These are phyloP conservation scores for Tuber indicum DNA, from an alignment of 495 filamentous ascomycete species.

Conservation along the genomic window DNA sequence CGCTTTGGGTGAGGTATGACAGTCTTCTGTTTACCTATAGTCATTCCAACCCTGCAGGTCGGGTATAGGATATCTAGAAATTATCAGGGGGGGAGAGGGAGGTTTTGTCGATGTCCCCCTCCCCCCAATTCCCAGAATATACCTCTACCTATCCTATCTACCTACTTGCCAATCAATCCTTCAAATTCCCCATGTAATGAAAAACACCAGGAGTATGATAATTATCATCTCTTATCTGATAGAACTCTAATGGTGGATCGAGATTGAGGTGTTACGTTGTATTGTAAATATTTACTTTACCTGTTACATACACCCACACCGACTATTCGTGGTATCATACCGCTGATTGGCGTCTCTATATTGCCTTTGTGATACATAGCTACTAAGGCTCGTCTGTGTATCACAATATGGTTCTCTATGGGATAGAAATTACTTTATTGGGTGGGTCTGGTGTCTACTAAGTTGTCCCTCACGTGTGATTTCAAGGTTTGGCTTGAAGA, in stretches of 20 bases:
- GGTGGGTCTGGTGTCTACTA: background rate
- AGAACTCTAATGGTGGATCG: background rate
- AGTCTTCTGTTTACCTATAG: too few relatives aligned
- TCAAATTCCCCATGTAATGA: too few relatives aligned
- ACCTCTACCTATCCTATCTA: too few relatives aligned
- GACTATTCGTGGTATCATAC: background rate
- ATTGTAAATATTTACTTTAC: background rate
- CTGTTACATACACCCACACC: too few relatives aligned
- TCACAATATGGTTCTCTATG: background rate
- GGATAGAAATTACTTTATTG: background rate
- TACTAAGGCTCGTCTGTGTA: background rate
- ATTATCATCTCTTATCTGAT: background rate
- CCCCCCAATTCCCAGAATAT: too few relatives aligned
- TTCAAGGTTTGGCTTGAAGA: background rate
- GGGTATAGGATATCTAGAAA: too few relatives aligned
- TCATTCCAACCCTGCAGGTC: too few relatives aligned
- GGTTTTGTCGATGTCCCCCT: too few relatives aligned
- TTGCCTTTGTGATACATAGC: background rate
- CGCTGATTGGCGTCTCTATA: background rate
- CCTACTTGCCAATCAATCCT: too few relatives aligned
- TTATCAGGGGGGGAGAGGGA: too few relatives aligned
- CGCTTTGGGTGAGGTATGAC: too few relatives aligned
- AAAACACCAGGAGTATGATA: too few relatives aligned
- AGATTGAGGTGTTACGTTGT: background rate
- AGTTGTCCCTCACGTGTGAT: background rate